These are phyloP conservation scores for Camelina hispida DNA, from an alignment of 345 rosid genomes.

Conservation along the genomic window DNA sequence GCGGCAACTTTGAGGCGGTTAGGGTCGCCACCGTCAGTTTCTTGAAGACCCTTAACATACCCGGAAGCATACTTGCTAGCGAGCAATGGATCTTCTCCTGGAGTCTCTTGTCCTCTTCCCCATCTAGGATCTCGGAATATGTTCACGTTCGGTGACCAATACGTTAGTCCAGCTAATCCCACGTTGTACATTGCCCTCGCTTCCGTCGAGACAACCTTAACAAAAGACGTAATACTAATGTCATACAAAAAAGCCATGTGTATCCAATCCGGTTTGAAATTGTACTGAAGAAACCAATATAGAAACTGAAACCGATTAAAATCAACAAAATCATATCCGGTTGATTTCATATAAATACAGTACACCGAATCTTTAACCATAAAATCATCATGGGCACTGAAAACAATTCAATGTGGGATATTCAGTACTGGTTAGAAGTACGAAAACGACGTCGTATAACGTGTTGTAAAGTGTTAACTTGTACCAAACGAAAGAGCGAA, in stretches of 20 bases:
- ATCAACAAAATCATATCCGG: background rate
- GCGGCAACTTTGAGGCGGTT: slow-evolving; percentile 92
- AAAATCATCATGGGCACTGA: background rate
- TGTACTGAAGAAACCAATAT: background rate
- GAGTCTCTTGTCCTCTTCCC: slow-evolving; percentile 98
- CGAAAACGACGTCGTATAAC: slow-evolving; percentile 23
- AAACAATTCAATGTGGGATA: background rate
- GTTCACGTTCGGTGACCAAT: slow-evolving; percentile 92
- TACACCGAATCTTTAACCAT: background rate
- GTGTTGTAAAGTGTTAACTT: slow-evolving; percentile 30
- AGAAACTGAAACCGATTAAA: background rate
- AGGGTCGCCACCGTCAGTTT: slow-evolving; percentile 54
- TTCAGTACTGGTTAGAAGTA: background rate
- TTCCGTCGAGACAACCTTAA: slow-evolving; percentile 89
- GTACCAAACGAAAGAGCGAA: slow-evolving; percentile 30
- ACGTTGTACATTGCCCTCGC: slow-evolving; percentile 98
- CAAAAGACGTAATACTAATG: background rate
- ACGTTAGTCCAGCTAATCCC: slow-evolving; percentile 87
- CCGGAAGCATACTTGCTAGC: slow-evolving; percentile 71
- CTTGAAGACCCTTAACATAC: slow-evolving; percentile 81
- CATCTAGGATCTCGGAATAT: slow-evolving; percentile 95
- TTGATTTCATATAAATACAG: background rate
- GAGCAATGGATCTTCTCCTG: slow-evolving; percentile 93
- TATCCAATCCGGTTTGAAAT: background rate
- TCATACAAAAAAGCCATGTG: background rate